Evolutionary conservation across 768 basidiomycete genomes (phyloP).

Genomic region (button mushroom (Agaricus bisporus)): DNA sequence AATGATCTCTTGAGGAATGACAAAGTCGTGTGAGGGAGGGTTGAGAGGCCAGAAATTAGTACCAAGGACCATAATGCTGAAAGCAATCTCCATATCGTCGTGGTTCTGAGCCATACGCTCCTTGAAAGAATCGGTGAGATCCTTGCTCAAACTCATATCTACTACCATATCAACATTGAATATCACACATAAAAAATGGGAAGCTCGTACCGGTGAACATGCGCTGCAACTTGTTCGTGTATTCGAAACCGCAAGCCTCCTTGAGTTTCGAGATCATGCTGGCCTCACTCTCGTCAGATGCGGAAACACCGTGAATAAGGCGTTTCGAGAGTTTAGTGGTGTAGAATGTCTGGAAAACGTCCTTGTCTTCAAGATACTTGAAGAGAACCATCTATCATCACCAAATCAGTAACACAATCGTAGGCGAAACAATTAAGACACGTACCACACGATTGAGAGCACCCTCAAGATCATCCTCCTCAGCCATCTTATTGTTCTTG

Average conservation of each 20-base stretch:
- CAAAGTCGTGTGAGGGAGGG: slow-evolving; percentile 80
- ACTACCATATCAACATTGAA: not conserved
- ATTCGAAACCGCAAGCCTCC: slow-evolving; percentile 98
- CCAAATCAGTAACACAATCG: slow-evolving; percentile 17
- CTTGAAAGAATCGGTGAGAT: slow-evolving; percentile 95
- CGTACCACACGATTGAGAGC: slow-evolving; percentile 89
- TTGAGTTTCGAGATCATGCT: slow-evolving; percentile 99
- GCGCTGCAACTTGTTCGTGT: slow-evolving; percentile 95
- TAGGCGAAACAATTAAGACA: slow-evolving; percentile 21
- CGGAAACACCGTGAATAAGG: slow-evolving; percentile 86
- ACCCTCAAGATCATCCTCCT: slow-evolving; percentile 89
- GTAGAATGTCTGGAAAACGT: slow-evolving; percentile 99
- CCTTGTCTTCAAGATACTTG: slow-evolving; percentile 99
- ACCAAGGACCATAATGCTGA: slow-evolving; percentile 91
- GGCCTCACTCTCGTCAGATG: slow-evolving; percentile 94
- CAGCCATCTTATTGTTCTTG: slow-evolving; percentile 96
- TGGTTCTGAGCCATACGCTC: slow-evolving; percentile 89
- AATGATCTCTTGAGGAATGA: slow-evolving; percentile 82
- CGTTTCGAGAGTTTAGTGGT: slow-evolving; percentile 94
- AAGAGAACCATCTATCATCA: slow-evolving; percentile 87
- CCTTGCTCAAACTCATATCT: slow-evolving; percentile 97
- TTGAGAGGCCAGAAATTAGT: slow-evolving; percentile 97
- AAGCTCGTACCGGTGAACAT: slow-evolving; percentile 89
- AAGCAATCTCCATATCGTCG: slow-evolving; percentile 86
- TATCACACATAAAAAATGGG: not conserved